Evolutionary conservation across 306 rosid species (phyloP).

Genomic region (Cicer chorassanicum): DNA sequence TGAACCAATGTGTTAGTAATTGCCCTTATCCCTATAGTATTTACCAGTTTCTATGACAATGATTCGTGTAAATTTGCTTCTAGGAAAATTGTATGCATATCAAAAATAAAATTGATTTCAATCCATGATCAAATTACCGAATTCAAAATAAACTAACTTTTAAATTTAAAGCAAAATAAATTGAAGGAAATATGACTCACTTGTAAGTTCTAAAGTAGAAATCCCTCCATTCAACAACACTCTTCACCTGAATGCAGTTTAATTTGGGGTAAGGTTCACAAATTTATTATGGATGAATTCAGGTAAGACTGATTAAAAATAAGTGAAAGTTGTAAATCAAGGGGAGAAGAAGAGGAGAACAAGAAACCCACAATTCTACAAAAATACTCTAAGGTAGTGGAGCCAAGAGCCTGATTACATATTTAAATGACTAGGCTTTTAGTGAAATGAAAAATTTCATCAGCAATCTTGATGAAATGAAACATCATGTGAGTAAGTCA

Average conservation of each 20-base stretch:
- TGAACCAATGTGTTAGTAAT: too few relatives aligned
- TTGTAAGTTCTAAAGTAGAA: constrained; percentile 75
- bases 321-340: constrained; percentile 6
- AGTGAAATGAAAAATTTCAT: not conserved
- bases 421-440: constrained; percentile 7
- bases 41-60: too few relatives aligned
- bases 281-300: constrained; percentile 8
- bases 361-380: not conserved
- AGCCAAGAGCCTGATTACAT: constrained; percentile 1
- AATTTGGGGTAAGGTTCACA: constrained; percentile 24
- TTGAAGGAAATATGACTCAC: constrained; percentile 60
- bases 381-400: not conserved
- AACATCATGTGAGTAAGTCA: constrained; percentile 10
- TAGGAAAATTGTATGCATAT: not conserved
- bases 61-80: not conserved
- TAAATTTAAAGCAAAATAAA: constrained; percentile 7
- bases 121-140: not conserved
- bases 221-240: constrained; percentile 90
- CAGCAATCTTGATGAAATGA: constrained; percentile 23
- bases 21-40: too few relatives aligned
- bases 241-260: constrained; percentile 73
- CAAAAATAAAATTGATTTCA: not conserved
- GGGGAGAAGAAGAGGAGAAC: constrained; percentile 14
- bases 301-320: not conserved
- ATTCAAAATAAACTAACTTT: not conserved